Conservation (phyloP, 495 filamentous ascomycete genomes). For the Aspergillus baeticus region DNA sequence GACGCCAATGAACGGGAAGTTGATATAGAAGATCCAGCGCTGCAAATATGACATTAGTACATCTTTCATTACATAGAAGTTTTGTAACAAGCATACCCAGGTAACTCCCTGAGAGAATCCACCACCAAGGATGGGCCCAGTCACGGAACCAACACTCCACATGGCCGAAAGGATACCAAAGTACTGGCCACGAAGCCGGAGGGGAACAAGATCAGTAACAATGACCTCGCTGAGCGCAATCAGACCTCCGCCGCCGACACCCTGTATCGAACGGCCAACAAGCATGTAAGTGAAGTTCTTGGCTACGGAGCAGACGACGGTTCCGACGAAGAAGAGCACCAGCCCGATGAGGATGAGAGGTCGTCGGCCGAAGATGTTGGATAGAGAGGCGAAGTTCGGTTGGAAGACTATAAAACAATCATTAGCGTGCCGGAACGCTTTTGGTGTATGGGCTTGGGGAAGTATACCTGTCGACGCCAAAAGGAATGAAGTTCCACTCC, state of each 20-base stretch:
- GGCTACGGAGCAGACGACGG: slow-evolving; percentile 53
- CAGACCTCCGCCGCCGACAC: slow-evolving; percentile 71
- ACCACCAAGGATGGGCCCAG: slow-evolving; percentile 67
- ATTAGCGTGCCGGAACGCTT: too few relatives aligned
- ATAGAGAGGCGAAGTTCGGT: slow-evolving; percentile 40
- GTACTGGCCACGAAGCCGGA: slow-evolving; percentile 46
- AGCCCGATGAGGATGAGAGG: slow-evolving; percentile 48
- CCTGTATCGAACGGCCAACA: slow-evolving; percentile 65
- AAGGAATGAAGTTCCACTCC: slow-evolving; percentile 56
- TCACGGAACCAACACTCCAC: slow-evolving; percentile 66
- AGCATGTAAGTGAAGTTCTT: slow-evolving; percentile 65
- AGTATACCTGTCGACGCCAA: slow-evolving; percentile 40
- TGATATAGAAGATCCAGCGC: slow-evolving; percentile 51
- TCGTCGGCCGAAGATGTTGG: slow-evolving; percentile 42
- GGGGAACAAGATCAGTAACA: slow-evolving; percentile 63
- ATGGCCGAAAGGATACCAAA: slow-evolving; percentile 52
- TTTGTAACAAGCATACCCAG: slow-evolving; percentile 48
- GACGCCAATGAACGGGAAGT: slow-evolving; percentile 48
- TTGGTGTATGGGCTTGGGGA: neutral
- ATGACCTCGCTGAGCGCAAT: slow-evolving; percentile 64
- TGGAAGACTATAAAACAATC: too few relatives aligned
- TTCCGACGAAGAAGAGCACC: slow-evolving; percentile 56
- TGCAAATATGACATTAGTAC: slow-evolving; percentile 10
- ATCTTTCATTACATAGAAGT: neutral
- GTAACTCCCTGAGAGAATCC: slow-evolving; percentile 62